Conservation (phyloP, 345 rosid species). For the Gynandropsis gynandra region DNA sequence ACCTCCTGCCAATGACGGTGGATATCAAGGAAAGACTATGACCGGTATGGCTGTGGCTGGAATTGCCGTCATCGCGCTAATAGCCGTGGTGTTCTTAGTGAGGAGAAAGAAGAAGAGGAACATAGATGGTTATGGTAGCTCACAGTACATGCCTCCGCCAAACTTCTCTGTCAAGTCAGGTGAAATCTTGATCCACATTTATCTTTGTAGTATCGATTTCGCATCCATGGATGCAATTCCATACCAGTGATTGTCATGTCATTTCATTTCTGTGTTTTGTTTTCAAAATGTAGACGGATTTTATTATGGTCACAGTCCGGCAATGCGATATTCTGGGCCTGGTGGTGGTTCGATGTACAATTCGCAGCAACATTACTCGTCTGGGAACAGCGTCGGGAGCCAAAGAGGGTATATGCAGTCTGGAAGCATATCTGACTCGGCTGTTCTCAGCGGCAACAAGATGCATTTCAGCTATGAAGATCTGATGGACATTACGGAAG, state of each 20-base stretch:
- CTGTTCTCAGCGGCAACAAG: conserved; percentile 40
- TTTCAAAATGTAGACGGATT: conserved; percentile 40
- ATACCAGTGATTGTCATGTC: no score
- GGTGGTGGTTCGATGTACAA: conserved; percentile 32
- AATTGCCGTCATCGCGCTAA: conserved; percentile 39
- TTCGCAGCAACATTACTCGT: conserved; percentile 31
- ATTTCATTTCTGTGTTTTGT: not conserved
- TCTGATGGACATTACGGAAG: conserved; percentile 73
- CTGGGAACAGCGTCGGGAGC: conserved; percentile 44
- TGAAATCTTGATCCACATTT: conserved; percentile 10
- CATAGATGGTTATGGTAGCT: conserved; percentile 21
- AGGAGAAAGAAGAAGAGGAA: conserved; percentile 41
- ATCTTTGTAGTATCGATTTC: not conserved
- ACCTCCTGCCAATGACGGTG: conserved; percentile 11
- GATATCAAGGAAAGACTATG: conserved; percentile 20
- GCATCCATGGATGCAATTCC: not conserved
- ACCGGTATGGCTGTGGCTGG: conserved; percentile 42
- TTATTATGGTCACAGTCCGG: conserved; percentile 37
- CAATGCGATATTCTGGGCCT: conserved; percentile 32
- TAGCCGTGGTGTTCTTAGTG: conserved; percentile 37
- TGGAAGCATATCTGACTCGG: conserved; percentile 45
- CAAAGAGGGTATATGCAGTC: conserved; percentile 26
- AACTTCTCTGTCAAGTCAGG: conserved; percentile 48
- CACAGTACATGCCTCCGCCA: conserved; percentile 42
- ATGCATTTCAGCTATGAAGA: conserved; percentile 63